A percentile compares a stretch with the other conserved stretches of the same genome.
These are phyloP conservation scores for Phytophthora boehmeriae DNA, from an alignment of 352 stramenopile species.

Conservation along the genomic window DNA sequence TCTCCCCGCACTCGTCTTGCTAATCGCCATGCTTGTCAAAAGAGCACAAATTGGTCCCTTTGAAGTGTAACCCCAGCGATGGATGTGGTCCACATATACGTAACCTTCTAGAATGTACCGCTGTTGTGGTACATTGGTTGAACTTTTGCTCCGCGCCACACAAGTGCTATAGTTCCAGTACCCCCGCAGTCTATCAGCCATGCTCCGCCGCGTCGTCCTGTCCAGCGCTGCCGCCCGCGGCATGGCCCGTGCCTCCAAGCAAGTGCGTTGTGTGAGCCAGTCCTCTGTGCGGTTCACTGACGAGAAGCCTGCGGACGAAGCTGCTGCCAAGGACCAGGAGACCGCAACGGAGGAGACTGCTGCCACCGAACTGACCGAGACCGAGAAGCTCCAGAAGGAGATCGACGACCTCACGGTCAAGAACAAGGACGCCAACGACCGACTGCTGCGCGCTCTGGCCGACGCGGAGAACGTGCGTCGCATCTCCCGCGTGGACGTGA, in stretches of 20 bases:
- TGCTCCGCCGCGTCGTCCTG: conserved; percentile 72
- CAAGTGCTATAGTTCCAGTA: background rate
- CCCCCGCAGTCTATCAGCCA: conserved; percentile 11
- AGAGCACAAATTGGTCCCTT: too few species aligned
- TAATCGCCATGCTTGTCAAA: conserved; percentile 6
- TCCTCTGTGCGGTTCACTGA: conserved; percentile 48
- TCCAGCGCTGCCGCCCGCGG: conserved; percentile 40
- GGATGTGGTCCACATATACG: background rate
- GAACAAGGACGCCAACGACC: conserved; percentile 87
- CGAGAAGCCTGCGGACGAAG: conserved; percentile 52
- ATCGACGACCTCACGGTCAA: conserved; percentile 72
- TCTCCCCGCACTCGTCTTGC: conserved; percentile 28
- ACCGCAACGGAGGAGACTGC: conserved; percentile 14
- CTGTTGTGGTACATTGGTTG: background rate
- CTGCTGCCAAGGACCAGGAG: conserved; percentile 17
- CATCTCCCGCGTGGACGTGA: conserved; percentile 94
- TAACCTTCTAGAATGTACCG: conserved; percentile 2
- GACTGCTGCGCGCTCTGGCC: conserved; percentile 91
- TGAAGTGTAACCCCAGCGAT: too few species aligned
- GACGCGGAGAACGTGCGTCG: conserved; percentile 98
- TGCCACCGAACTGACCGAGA: conserved; percentile 23
- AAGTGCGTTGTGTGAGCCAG: conserved; percentile 55
- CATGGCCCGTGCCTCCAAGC: conserved; percentile 42
- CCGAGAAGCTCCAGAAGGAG: conserved; percentile 65
- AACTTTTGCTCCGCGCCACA: background rate